Base-by-base conservation (phyloP, 1,284 basidiomycete genomes). In the Cryptococcus sp. region DNA sequence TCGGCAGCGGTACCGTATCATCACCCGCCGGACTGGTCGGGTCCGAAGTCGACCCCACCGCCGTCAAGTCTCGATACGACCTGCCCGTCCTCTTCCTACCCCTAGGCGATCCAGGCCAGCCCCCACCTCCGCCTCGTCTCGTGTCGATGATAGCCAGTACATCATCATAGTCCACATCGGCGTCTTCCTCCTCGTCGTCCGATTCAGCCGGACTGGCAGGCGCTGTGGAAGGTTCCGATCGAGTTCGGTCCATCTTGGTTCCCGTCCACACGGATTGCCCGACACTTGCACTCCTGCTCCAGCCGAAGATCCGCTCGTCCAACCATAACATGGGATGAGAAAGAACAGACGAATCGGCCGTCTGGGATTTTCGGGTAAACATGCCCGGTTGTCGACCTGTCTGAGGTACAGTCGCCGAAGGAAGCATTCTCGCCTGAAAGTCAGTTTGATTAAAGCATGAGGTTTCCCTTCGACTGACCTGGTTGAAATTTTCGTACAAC, bases 401-500 rank as follows among this genome's bases (percentile, higher is more conserved):
- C 23, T 88, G 87, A 3, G 83, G 87, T 48, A 82, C 84, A 2
- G 88, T 80, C 16, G 87, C 85, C 12, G 89, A 87, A 2, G 87
- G 82, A 23, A 92, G 74, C 54, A 94, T 88, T 14, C 89, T 83
- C 63, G 81, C 82, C 84, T 90, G 58, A 23, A 19, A 31, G 33
- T 34, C 23, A 42, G 28, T 24, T 38, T 25, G 7, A 7, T 7
- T 9, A 7, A 14, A 19, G 32, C 22, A 12, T 28, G 4, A 16
- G n/a, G 10, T 36, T 9, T 18, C 2, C 5, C 32, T 35, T 4
- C 37, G 46, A 67, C 77, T 40, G 59, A 86, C 87, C 76, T 84
- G 77, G 59, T 92, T 80, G 65, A 97, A 97, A 70, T 97, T 87
- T 34, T 86, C 85, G 62, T 87, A 95, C 38, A 95, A 62, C 59